Conservation (phyloP, 2,329 filamentous ascomycete genomes). For the Parafenestella ontariensis region DNA sequence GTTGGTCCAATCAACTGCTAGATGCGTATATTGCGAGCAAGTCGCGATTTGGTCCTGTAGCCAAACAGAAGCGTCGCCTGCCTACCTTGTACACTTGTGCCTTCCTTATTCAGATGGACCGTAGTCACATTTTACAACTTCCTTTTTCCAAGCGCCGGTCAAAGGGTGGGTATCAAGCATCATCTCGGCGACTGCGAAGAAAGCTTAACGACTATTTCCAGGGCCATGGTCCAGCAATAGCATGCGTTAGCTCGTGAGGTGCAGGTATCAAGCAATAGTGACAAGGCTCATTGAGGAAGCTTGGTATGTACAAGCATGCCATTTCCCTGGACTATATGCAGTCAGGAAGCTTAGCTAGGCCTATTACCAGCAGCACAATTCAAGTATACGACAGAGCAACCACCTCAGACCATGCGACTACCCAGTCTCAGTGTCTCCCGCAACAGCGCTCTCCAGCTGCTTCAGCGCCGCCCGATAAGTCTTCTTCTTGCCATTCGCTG, state of each 20-base stretch:
- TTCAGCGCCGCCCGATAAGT: conserved; percentile 64
- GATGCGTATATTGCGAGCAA: neutral
- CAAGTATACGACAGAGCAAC: neutral
- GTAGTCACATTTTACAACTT: neutral
- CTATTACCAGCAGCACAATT: neutral
- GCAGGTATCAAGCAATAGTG: conserved; percentile 19
- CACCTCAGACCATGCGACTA: conserved; percentile 2
- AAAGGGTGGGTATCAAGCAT: conserved; percentile 7
- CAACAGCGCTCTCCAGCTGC: conserved; percentile 68
- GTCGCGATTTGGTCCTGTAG: neutral
- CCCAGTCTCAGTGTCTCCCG: conserved; percentile 26
- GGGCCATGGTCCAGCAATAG: neutral
- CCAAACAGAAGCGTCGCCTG: neutral
- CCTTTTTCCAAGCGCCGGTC: neutral
- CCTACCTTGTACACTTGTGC: neutral
- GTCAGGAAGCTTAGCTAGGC: neutral
- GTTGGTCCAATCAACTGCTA: neutral
- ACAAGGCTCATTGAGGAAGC: conserved; percentile 21
- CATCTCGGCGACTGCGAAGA: neutral
- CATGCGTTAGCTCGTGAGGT: conserved; percentile 8
- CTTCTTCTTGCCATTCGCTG: conserved; percentile 48
- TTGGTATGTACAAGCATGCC: conserved; percentile 13
- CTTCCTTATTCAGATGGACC: neutral
- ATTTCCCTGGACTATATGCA: neutral
- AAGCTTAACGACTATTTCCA: conserved; percentile 7